These are phyloP conservation scores for Cladosporium halotolerans DNA, from an alignment of 2,329 filamentous ascomycete species.

Conservation along the genomic window DNA sequence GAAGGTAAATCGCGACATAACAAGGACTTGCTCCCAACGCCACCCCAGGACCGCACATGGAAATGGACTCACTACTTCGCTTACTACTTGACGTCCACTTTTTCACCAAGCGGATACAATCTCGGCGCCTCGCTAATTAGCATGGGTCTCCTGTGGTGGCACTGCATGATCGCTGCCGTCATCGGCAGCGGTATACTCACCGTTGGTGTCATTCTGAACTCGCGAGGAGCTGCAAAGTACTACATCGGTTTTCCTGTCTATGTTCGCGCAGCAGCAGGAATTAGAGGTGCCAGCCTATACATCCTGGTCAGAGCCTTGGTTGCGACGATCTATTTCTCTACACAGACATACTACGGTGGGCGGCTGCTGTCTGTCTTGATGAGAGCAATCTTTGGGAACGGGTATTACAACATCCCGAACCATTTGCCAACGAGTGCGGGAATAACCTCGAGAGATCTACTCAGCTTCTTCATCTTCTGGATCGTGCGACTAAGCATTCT, in stretches of 20 bases:
- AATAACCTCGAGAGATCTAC: constrained; percentile 29
- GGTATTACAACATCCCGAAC: constrained; percentile 31
- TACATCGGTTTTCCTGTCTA: constrained; percentile 33
- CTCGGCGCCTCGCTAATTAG: constrained; percentile 28
- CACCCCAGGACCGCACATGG: constrained; percentile 19
- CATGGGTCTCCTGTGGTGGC: constrained; percentile 21
- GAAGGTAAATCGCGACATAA: constrained; percentile 11
- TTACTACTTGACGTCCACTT: constrained; percentile 30
- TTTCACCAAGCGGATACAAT: constrained; percentile 27
- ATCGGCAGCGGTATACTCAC: constrained; percentile 13
- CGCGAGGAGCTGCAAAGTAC: constrained; percentile 30
- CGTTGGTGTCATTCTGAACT: constrained; percentile 31
- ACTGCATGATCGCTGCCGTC: background rate
- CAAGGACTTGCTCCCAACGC: constrained; percentile 20
- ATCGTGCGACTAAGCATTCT: constrained; percentile 6
- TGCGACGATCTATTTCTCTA: constrained; percentile 37
- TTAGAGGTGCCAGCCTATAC: constrained; percentile 39
- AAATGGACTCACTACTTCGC: constrained; percentile 30
- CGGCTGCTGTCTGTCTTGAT: constrained; percentile 24
- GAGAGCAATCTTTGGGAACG: constrained; percentile 32
- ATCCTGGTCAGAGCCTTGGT: constrained; percentile 36
- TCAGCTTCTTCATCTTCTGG: constrained; percentile 31
- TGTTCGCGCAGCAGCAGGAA: constrained; percentile 35
- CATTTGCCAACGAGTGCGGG: constrained; percentile 25
- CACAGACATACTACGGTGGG: constrained; percentile 23